These are phyloP conservation scores for Cucurbita ficifolia DNA, from an alignment of 306 rosid species.

Conservation along the genomic window DNA sequence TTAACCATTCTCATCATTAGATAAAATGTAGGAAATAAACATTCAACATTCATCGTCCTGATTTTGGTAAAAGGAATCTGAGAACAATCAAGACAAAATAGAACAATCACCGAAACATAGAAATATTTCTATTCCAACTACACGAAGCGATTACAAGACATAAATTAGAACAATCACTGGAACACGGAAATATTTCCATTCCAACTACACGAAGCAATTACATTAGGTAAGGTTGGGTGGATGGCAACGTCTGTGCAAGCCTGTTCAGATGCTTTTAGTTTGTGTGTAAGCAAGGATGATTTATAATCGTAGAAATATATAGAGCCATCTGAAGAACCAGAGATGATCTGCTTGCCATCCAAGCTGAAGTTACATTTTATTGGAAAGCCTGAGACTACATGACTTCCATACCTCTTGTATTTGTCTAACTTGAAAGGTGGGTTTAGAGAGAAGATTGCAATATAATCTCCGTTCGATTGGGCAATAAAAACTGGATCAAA, in stretches of 20 bases:
- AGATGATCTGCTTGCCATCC: constrained; percentile 59
- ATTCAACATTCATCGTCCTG: background rate
- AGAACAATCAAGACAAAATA: background rate
- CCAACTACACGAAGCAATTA: constrained; percentile 77
- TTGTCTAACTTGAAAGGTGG: constrained; percentile 87
- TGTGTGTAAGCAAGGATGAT: constrained; percentile 45
- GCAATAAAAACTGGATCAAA: constrained; percentile 59
- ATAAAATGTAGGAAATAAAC: background rate
- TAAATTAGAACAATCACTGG: constrained; percentile 20
- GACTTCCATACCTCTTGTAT: constrained; percentile 62
- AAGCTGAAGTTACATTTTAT: constrained; percentile 65
- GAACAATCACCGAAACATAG: constrained; percentile 36
- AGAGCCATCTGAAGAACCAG: constrained; percentile 88
- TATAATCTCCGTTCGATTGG: constrained; percentile 76
- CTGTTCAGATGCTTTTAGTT: constrained; percentile 61
- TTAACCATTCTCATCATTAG: background rate
- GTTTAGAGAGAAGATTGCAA: constrained; percentile 51
- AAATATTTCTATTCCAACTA: constrained; percentile 70
- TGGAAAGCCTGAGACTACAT: constrained; percentile 77
- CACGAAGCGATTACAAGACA: constrained; percentile 48
- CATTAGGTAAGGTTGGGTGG: constrained; percentile 63
- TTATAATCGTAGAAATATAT: constrained; percentile 49
- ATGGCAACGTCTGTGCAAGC: constrained; percentile 58
- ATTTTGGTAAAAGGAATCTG: background rate
- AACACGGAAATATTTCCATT: constrained; percentile 58